A percentile compares a stretch with the other conserved stretches of the same genome.
Evolutionary conservation across 202 grass and related monocot genomes (phyloP).

Genomic region (Saccharum hybrid): DNA sequence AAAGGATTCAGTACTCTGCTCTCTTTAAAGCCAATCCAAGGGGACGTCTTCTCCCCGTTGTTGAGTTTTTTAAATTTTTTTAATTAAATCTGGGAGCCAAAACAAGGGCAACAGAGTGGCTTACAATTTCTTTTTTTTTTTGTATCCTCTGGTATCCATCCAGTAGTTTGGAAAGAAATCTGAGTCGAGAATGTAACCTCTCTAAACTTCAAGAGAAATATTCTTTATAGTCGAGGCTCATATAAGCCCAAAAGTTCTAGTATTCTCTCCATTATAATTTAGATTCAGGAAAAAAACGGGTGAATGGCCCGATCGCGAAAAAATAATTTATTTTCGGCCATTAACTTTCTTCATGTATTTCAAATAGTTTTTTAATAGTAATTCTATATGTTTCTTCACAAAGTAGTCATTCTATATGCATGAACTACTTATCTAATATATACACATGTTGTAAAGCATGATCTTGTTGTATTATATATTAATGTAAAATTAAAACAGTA

Average conservation of each 20-base stretch:
- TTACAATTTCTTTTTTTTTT: background rate
- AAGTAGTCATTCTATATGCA: background rate
- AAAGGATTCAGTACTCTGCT: background rate
- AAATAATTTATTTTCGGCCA: too few relatives aligned
- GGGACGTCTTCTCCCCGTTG: background rate
- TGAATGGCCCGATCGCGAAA: too few relatives aligned
- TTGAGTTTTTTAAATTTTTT: background rate
- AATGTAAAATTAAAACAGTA: constrained; percentile 29
- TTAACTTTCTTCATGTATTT: background rate
- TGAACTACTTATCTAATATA: background rate
- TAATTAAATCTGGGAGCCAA: background rate
- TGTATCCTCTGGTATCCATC: background rate
- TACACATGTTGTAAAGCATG: background rate
- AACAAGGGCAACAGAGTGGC: background rate
- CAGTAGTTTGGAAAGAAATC: background rate
- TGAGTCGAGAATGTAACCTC: background rate
- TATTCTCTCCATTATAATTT: background rate
- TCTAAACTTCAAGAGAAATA: background rate
- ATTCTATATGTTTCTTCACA: background rate
- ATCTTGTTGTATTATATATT: background rate
- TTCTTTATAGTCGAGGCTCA: background rate
- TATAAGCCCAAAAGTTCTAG: constrained; percentile 4
- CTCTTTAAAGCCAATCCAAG: background rate
- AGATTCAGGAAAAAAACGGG: too few relatives aligned
- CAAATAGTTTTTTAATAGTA: constrained; percentile 2